Evolutionary conservation across 352 stramenopile species (phyloP).

Genomic region (Globisporangium polare): DNA sequence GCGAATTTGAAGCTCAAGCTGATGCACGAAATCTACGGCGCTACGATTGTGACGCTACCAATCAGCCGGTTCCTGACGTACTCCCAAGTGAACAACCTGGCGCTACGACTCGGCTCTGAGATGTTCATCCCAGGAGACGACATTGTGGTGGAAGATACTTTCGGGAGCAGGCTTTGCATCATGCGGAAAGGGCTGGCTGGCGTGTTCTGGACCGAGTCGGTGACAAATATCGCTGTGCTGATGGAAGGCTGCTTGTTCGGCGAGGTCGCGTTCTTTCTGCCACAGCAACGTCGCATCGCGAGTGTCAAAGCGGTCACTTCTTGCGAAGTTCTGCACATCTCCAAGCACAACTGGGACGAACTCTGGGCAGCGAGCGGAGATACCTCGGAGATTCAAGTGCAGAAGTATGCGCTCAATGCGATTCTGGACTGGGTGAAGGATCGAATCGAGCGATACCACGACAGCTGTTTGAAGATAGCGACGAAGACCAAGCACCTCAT

Average conservation of each 20-base stretch:
- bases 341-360: constrained; percentile 59
- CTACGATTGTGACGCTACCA: constrained; percentile 35
- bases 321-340: constrained; percentile 61
- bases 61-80: constrained; percentile 59
- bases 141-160: constrained; percentile 55
- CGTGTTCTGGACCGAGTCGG: constrained; percentile 49
- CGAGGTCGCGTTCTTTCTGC: constrained; percentile 67
- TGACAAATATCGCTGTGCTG: constrained; percentile 49
- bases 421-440: constrained; percentile 58
- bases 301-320: constrained; percentile 55
- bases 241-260: constrained; percentile 65
- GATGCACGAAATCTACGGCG: constrained; percentile 70
- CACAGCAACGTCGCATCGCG: constrained; percentile 47
- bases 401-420: constrained; percentile 48
- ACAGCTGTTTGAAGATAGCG: constrained; percentile 29
- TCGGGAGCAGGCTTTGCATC: constrained; percentile 53
- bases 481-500: constrained; percentile 37
- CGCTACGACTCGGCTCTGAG: constrained; percentile 52
- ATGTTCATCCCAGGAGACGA: constrained; percentile 69
- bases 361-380: constrained; percentile 39
- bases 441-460: constrained; percentile 39
- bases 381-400: constrained; percentile 35
- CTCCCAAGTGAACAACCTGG: constrained; percentile 64
- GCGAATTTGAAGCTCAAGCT: constrained; percentile 69
- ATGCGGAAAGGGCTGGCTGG: constrained; percentile 48